Conservation (phyloP, 257 asterid species). For the Solanum verrucosum region DNA sequence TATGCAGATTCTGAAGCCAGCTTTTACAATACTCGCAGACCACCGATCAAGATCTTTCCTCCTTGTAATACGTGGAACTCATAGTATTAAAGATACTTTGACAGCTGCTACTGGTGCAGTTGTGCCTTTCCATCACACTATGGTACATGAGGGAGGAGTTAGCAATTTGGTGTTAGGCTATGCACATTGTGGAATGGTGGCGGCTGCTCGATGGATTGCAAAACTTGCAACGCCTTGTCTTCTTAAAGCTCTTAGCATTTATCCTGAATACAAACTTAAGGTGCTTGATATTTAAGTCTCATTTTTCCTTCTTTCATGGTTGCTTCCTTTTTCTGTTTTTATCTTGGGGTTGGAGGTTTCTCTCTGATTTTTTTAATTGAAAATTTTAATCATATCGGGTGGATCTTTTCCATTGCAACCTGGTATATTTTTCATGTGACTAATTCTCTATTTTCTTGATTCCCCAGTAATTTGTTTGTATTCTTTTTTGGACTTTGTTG, state of each 20-base stretch:
- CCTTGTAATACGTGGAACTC: slow-evolving; percentile 92
- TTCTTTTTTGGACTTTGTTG: background rate
- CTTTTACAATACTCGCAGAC: slow-evolving; percentile 74
- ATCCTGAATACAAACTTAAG: slow-evolving; percentile 83
- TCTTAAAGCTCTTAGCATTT: slow-evolving; percentile 39
- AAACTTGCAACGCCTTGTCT: slow-evolving; percentile 86
- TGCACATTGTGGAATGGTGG: slow-evolving; percentile 99
- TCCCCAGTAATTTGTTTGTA: background rate
- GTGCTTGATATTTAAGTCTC: slow-evolving; percentile 19
- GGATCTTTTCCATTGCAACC: background rate
- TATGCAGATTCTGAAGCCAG: slow-evolving; percentile 91
- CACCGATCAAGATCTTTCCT: slow-evolving; percentile 56
- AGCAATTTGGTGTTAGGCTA: slow-evolving; percentile 89
- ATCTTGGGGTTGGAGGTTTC: background rate
- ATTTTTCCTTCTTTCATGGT: background rate
- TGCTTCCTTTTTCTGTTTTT: background rate
- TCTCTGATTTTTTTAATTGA: background rate
- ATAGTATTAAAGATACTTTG: slow-evolving; percentile 90
- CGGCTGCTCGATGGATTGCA: slow-evolving; percentile 99
- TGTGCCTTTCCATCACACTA: slow-evolving; percentile 95
- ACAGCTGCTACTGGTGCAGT: slow-evolving; percentile 99
- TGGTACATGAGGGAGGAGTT: slow-evolving; percentile 84
- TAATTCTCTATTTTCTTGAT: background rate
- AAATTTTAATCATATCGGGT: background rate
- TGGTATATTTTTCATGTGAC: background rate